A percentile compares a stretch with the other conserved stretches of the same genome.
phyloP scores from a whole-genome alignment of 2,329 filamentous ascomycete species.

The Neospermospora avenae region DNA sequence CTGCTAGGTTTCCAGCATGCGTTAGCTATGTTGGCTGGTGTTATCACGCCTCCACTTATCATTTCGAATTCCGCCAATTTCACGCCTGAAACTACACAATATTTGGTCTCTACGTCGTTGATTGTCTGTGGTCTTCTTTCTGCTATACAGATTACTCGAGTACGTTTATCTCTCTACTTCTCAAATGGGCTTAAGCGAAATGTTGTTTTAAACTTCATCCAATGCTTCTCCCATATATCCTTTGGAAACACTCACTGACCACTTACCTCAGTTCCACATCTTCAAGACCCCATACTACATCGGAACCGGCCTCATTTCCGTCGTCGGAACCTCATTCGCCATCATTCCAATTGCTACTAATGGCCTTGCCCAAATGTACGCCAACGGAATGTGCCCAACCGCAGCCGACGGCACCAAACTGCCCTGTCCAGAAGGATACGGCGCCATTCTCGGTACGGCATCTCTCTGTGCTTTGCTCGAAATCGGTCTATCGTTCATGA shows the following conservation, averaged over 20 bases:
- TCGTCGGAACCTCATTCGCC: conserved; percentile 75
- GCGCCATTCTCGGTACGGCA: conserved; percentile 68
- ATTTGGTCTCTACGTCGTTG: conserved; percentile 55
- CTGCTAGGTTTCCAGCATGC: conserved; percentile 75
- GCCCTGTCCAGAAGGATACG: conserved; percentile 74
- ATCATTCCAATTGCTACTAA: conserved; percentile 72
- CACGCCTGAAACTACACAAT: conserved; percentile 58
- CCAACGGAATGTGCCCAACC: conserved; percentile 38
- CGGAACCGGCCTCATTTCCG: conserved; percentile 76
- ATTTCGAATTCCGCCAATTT: conserved; percentile 60
- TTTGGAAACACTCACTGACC: neutral
- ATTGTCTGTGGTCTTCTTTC: conserved; percentile 78
- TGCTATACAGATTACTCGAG: conserved; percentile 67
- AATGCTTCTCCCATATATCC: neutral
- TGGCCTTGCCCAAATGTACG: conserved; percentile 74
- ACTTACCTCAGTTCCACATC: conserved; percentile 58
- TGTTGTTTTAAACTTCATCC: too few relatives aligned
- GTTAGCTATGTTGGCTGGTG: conserved; percentile 65
- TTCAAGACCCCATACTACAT: conserved; percentile 68
- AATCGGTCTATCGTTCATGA: conserved; percentile 71
- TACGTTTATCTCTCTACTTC: neutral
- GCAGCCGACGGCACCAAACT: conserved; percentile 61
- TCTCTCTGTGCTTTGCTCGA: conserved; percentile 66
- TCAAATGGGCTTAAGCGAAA: neutral
- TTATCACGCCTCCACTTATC: conserved; percentile 70